These are phyloP conservation scores for Fusarium hostae DNA, from an alignment of 2,329 filamentous ascomycete species.

Conservation along the genomic window DNA sequence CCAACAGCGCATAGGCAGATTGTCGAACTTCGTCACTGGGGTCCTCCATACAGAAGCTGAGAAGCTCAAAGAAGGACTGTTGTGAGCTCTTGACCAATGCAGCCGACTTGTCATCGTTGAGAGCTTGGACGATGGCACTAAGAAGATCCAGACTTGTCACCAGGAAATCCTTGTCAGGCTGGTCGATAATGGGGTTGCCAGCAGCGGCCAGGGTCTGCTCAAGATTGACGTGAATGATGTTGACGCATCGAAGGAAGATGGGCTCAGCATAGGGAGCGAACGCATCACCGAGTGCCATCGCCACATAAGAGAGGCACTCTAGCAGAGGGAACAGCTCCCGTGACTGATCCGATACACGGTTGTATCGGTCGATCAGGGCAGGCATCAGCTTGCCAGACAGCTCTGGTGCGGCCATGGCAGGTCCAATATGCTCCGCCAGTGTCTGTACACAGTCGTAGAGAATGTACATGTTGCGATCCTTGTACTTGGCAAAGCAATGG, in stretches of 20 bases:
- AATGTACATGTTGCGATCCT: slow-evolving; percentile 99
- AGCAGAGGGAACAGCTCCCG: slow-evolving; percentile 93
- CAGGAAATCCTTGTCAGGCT: slow-evolving; percentile 95
- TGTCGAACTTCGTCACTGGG: slow-evolving; percentile 91
- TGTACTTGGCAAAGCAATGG: slow-evolving; percentile 91
- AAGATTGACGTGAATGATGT: slow-evolving; percentile 91
- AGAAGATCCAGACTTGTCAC: slow-evolving; percentile 94
- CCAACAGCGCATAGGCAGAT: slow-evolving; percentile 93
- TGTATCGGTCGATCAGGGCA: slow-evolving; percentile 87
- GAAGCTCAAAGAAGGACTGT: slow-evolving; percentile 87
- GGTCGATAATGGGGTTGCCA: slow-evolving; percentile 75
- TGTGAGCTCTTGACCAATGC: slow-evolving; percentile 80
- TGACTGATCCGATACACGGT: slow-evolving; percentile 86
- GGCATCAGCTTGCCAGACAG: slow-evolving; percentile 93
- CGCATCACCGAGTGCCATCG: slow-evolving; percentile 81
- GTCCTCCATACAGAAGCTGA: slow-evolving; percentile 93
- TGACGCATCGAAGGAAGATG: slow-evolving; percentile 88
- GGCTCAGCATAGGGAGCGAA: slow-evolving; percentile 88
- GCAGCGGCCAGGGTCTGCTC: slow-evolving; percentile 80
- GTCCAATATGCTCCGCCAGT: slow-evolving; percentile 88
- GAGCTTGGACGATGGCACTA: slow-evolving; percentile 91
- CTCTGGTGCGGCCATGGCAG: slow-evolving; percentile 80
- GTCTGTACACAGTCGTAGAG: slow-evolving; percentile 99
- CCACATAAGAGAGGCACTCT: slow-evolving; percentile 96
- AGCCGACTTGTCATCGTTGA: slow-evolving; percentile 78